Evolutionary conservation across 495 filamentous ascomycete genomes (phyloP).

Genomic region (Sporormia fimetaria): DNA sequence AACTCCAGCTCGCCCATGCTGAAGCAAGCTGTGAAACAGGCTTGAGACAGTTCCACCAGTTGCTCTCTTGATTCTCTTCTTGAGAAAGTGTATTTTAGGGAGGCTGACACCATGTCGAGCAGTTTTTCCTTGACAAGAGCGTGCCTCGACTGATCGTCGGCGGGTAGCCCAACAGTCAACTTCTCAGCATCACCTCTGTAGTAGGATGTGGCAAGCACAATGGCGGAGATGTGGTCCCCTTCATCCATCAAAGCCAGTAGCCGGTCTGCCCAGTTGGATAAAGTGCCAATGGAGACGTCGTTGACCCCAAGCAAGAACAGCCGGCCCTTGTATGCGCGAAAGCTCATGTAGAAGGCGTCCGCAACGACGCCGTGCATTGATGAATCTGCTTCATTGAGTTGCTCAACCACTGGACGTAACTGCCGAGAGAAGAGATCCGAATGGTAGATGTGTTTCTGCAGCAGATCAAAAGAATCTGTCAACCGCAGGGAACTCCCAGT

Average conservation of each 20-base stretch:
- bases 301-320: slow-evolving; percentile 84
- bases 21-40: slow-evolving; percentile 72
- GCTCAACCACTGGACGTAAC: slow-evolving; percentile 71
- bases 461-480: slow-evolving; percentile 86
- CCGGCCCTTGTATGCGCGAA: slow-evolving; percentile 87
- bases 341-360: slow-evolving; percentile 96
- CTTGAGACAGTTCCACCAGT: slow-evolving; percentile 58
- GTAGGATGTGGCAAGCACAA: slow-evolving; percentile 79
- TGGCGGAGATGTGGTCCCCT: slow-evolving; percentile 84
- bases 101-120: slow-evolving; percentile 88
- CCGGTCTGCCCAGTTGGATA: slow-evolving; percentile 98
- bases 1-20: slow-evolving; percentile 66
- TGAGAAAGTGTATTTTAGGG: slow-evolving; percentile 73
- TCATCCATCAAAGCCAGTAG: slow-evolving; percentile 92
- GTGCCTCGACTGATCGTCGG: slow-evolving; percentile 66
- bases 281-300: slow-evolving; percentile 73
- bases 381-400: slow-evolving; percentile 73
- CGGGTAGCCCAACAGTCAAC: slow-evolving; percentile 83
- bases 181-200: slow-evolving; percentile 83
- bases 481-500: slow-evolving; percentile 52
- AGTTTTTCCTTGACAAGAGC: slow-evolving; percentile 77
- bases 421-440: slow-evolving; percentile 76
- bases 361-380: slow-evolving; percentile 93
- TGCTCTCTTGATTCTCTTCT: slow-evolving; percentile 32
- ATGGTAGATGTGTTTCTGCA: slow-evolving; percentile 87